Base-by-base conservation (phyloP, 2,329 filamentous ascomycete species). In the Graphilbum sp. region DNA sequence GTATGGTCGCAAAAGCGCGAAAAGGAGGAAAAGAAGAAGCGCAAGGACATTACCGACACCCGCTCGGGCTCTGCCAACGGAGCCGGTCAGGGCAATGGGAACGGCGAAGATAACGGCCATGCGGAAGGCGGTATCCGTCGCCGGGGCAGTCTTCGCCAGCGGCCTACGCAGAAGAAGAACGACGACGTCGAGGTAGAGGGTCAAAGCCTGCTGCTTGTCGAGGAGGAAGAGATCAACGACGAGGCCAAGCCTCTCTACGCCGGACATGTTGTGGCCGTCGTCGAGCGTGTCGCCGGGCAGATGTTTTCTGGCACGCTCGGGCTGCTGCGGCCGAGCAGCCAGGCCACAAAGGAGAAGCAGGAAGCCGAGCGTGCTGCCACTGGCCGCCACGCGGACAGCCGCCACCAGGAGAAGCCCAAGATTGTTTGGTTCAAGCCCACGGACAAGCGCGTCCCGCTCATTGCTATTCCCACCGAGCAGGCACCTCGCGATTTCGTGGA, bases 391-490 rank as follows among this genome's bases (percentile, higher is more conserved):
- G 78, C 90, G 47, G 83, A 87, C 44, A 78, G 80, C 46, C 83
- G 87, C 38, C 75, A 83, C 45, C 86, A 92, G 55, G 90, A 98
- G 46, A 95, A 95, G 63, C 90, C 90, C 45, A 98, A 98, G 75
- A 98, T 98, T 61, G 90, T 98, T 32, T 98, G 90, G 90, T 98
- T 98, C 67, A 98, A 98, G 68, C 90, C 90, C 41, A 98, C 90
- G 1, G 90, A 98, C 62, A 96, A 98, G 72, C 85, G 90, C 54
- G 90, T 98, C 35, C 90, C 90, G 36, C 68, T 98, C 47, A 98
- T 98, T 58, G 90, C 90, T 38, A 98, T 98, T 46, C 90, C 90
- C 2, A 98, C 90, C 3, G 90, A 98, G 58, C 90, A 98, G 61
- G 90, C 90, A 9, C 90, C 90, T 17, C 80, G 86, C 27, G 90